Evolutionary conservation across 2,329 filamentous ascomycete species (phyloP).

Genomic region (Aspergillus brunneoviolaceus): DNA sequence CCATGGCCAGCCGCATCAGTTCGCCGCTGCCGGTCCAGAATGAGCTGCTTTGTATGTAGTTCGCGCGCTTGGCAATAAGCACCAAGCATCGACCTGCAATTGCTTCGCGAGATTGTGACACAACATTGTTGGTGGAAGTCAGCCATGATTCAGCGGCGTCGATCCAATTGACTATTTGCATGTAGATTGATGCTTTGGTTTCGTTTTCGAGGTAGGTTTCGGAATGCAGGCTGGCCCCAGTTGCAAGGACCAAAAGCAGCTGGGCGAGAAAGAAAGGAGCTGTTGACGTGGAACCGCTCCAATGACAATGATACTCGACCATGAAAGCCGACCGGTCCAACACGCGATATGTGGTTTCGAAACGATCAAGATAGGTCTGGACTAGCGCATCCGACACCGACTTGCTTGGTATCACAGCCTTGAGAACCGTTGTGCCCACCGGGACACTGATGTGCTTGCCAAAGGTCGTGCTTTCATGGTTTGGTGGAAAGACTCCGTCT

Average conservation of each 20-base stretch:
- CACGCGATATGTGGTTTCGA: neutral
- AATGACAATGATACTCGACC: neutral
- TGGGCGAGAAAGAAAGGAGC: neutral
- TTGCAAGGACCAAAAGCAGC: neutral
- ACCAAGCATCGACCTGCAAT: neutral
- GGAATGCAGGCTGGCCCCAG: neutral
- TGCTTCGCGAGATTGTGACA: neutral
- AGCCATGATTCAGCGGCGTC: neutral
- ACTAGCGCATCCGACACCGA: neutral
- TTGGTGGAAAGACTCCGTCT: neutral
- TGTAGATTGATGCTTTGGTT: neutral
- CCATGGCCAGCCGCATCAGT: neutral
- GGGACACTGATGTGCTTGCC: rapidly evolving
- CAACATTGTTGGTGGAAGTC: neutral
- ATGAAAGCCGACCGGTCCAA: neutral
- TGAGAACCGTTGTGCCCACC: neutral
- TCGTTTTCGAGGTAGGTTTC: neutral
- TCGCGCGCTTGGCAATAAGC: neutral
- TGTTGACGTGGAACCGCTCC: neutral
- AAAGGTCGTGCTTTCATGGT: neutral
- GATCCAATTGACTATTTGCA: neutral
- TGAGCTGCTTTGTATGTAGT: neutral
- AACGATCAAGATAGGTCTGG: neutral
- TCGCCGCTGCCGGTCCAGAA: neutral
- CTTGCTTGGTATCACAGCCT: neutral